Percentiles rank a stretch among this genome's conserved stretches.
Conservation (phyloP, 495 filamentous ascomycete species). For the Aspergillus haitiensis region DNA sequence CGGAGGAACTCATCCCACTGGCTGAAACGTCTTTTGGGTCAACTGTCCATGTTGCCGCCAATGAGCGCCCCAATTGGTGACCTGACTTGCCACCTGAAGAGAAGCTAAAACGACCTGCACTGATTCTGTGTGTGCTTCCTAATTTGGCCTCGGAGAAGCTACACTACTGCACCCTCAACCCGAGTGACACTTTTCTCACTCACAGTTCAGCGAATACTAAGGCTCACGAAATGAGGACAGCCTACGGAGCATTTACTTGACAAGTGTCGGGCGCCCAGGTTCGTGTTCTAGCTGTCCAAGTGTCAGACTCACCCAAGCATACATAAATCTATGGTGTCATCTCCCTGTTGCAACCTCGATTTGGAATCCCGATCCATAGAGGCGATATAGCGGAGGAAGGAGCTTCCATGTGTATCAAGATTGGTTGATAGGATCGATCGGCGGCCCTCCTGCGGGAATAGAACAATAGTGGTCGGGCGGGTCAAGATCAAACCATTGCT, state of each 20-base stretch:
- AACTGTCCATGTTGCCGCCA: conserved; percentile 4
- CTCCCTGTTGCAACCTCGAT: not conserved
- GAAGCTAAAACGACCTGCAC: not conserved
- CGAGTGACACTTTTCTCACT: not conserved
- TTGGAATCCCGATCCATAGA: not conserved
- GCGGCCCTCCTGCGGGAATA: conserved; percentile 3
- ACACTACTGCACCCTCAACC: not conserved
- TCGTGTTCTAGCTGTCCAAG: not conserved
- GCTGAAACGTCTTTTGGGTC: conserved; percentile 8
- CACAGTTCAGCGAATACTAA: not conserved
- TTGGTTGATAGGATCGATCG: conserved; percentile 7
- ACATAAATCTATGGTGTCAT: not conserved
- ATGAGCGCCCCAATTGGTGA: conserved; percentile 1
- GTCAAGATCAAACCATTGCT: conserved; percentile 6
- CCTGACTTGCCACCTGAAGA: not conserved
- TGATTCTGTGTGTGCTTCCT: conserved; percentile 3
- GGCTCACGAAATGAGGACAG: conserved; percentile 2
- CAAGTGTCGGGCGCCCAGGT: not conserved
- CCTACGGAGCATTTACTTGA: not conserved
- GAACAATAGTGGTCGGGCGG: conserved; percentile 10
- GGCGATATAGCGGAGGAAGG: not conserved
- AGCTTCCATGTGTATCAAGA: conserved; percentile 1
- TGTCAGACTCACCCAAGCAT: not conserved
- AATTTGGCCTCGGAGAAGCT: not conserved
- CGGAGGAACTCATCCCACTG: conserved; percentile 24